Base-by-base conservation (phyloP, 441 rosid genomes). In the Eruca vesicaria region DNA sequence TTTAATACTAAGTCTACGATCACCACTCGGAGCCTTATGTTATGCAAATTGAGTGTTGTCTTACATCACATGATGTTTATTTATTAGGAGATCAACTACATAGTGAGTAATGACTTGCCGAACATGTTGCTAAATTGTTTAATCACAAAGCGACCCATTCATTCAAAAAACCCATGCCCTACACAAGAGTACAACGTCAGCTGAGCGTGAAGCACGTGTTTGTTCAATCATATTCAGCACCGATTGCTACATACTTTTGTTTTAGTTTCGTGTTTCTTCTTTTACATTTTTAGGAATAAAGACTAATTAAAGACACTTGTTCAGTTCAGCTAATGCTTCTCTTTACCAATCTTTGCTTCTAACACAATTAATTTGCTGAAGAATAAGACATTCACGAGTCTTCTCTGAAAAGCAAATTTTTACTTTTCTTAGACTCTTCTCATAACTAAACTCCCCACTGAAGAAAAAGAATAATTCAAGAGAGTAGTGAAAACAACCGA, bases 171-270 rank as follows among this genome's bases (percentile, higher is more conserved):
- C 5, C 3, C 33, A 57, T 20, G 41, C 66, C 50, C 63, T 16
- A 73, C 36, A 57, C 21, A 65, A 19, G 59, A 43, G 48, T 56
- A 65, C 19, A 20, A 7, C 21, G 59, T 45, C 50, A 20, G 59
- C 48, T 29, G 45, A 63, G 29, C 57, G 58, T 19, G 61, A 15
- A 41, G 50, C 66, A 66, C 77, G 77, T 57, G 71, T 41, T 57
- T 19, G 59, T 15, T 38, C 29, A 26, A 9, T 43, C 18, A n/a
- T 36, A 10, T 53, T 36, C 56, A 53, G 50, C 50, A 43, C 50
- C 50, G 50, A 43, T 43, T 43, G 19, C 63, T 23, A 52, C 55
- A 21, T 38, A 6, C 18, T 43, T 43, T 43, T 43, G 50, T 43
- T 43, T 43, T 43, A 43, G 19, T 23, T 21, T 72, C 10, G 8